Base-by-base conservation (phyloP, 2,329 filamentous ascomycete species). In the Verticillium zaregamsianum region DNA sequence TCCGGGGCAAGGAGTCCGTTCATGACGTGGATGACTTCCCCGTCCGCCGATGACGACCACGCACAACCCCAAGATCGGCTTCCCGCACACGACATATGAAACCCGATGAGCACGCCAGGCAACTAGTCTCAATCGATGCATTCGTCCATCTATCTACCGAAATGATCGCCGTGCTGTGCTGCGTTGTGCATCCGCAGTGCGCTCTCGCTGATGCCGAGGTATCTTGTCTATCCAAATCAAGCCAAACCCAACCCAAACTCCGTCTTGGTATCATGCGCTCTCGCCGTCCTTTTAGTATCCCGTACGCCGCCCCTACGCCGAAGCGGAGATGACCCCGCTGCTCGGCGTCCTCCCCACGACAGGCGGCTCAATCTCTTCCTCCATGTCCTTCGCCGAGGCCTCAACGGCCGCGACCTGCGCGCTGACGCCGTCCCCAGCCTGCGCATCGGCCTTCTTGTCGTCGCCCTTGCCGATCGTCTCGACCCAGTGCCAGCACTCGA, bases 401-500 rank as follows among this genome's bases (percentile, higher is more conserved):
- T 63, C 60, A 7, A 63, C 63, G 7, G 55, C 63, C 2, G 61
- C 63, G 28, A 62, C 57, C 23, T 64, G 57, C 25, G 55, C 55
- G 12, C 57, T 55, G 9, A 60, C 61, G 2, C 20, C 39, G 25
- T 37, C 58, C 15, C 55, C 57, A 6, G 39, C 35, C 23, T 52
- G 45, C 0, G 59, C 57, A 31, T 59, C 61, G 8, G 33, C 25
- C 60, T 65, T 60, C 6, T 61, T 68, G 9, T 71, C 64, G 11
- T 66, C 66, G 31, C 79, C 84, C 64, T 85, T 73, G 8, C 82
- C 83, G 3, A 83, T 76, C 23, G 81, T 74, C 58, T 86, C 80
- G 63, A 86, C 79, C 79, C 79, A 83, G 52, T 73, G 70, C 84
- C 84, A 87, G 60, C 76, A 73, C 3, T 78, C 76, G 8, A 86